phyloP scores from a whole-genome alignment of 2,329 filamentous ascomycete species.

The Xylariaceae sp. region DNA sequence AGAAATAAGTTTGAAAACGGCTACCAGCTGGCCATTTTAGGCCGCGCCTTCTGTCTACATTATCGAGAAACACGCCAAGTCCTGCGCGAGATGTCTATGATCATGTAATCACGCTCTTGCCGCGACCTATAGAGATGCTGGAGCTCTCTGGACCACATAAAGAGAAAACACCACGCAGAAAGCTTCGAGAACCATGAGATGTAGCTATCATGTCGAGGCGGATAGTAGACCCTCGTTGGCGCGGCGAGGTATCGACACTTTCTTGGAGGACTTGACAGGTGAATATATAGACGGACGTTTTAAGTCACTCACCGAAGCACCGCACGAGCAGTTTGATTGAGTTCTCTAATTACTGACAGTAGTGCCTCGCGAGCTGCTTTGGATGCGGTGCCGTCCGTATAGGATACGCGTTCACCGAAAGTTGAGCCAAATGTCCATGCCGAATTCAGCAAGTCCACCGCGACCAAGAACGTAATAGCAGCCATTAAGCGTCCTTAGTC shows the following conservation, averaged over 20 bases:
- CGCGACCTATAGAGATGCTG: slow-evolving; percentile 58
- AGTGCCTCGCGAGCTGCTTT: slow-evolving; percentile 61
- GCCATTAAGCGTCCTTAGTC: slow-evolving; percentile 48
- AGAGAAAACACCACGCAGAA: slow-evolving; percentile 21
- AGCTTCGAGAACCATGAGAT: slow-evolving; percentile 21
- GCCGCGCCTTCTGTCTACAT: slow-evolving; percentile 49
- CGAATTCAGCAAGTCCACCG: slow-evolving; percentile 52
- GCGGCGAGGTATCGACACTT: slow-evolving; percentile 50
- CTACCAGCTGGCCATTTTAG: slow-evolving; percentile 51
- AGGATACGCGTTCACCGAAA: slow-evolving; percentile 57
- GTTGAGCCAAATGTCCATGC: slow-evolving; percentile 46
- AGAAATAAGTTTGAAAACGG: slow-evolving; percentile 35
- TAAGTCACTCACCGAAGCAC: slow-evolving; percentile 55
- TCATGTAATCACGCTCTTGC: slow-evolving; percentile 60
- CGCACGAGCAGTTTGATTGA: slow-evolving; percentile 57
- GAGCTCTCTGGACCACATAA: slow-evolving; percentile 60
- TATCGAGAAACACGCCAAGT: slow-evolving; percentile 56
- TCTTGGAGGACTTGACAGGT: slow-evolving; percentile 55
- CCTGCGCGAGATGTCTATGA: slow-evolving; percentile 52
- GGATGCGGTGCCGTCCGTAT: slow-evolving; percentile 59
- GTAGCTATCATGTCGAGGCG: slow-evolving; percentile 57
- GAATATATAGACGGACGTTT: slow-evolving; percentile 57
- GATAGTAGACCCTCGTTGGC: slow-evolving; percentile 59
- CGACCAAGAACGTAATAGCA: slow-evolving; percentile 56
- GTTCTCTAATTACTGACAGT: slow-evolving; percentile 55